A percentile compares a stretch with the other conserved stretches of the same genome.
Conservation (phyloP, 2,329 filamentous ascomycete genomes). For the Epichloe scottii region DNA sequence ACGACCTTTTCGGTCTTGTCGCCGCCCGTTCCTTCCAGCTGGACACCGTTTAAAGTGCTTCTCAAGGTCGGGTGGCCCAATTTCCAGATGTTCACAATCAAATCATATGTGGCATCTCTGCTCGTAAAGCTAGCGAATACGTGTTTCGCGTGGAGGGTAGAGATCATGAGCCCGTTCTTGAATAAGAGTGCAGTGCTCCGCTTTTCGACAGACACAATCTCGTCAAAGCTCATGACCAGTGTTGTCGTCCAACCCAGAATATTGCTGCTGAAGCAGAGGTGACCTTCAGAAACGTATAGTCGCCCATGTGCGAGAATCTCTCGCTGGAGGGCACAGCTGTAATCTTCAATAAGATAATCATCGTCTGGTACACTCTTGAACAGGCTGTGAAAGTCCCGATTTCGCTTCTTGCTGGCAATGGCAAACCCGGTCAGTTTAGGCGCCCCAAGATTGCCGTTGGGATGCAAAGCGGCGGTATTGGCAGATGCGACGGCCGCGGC, state of each 20-base stretch:
- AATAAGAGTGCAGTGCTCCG: conserved; percentile 91
- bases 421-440: conserved; percentile 88
- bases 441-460: conserved; percentile 41
- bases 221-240: conserved; percentile 94
- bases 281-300: conserved; percentile 91
- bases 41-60: conserved; percentile 81
- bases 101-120: conserved; percentile 88
- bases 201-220: conserved; percentile 94
- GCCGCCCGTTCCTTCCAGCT: conserved; percentile 66
- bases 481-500: conserved; percentile 61
- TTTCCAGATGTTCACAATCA: conserved; percentile 98
- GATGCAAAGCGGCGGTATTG: conserved; percentile 55
- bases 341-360: conserved; percentile 96
- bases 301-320: conserved; percentile 91
- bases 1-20: conserved; percentile 86
- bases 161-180: conserved; percentile 94
- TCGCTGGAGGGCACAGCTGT: conserved; percentile 88
- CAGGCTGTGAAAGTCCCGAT: conserved; percentile 83
- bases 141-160: conserved; percentile 88
- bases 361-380: conserved; percentile 97
- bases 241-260: conserved; percentile 98
- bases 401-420: conserved; percentile 89
- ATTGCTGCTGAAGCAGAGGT: conserved; percentile 97
- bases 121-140: conserved; percentile 92
- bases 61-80: conserved; percentile 85